Conservation (phyloP, 352 stramenopile genomes). For the Ophiocytium majus region DNA sequence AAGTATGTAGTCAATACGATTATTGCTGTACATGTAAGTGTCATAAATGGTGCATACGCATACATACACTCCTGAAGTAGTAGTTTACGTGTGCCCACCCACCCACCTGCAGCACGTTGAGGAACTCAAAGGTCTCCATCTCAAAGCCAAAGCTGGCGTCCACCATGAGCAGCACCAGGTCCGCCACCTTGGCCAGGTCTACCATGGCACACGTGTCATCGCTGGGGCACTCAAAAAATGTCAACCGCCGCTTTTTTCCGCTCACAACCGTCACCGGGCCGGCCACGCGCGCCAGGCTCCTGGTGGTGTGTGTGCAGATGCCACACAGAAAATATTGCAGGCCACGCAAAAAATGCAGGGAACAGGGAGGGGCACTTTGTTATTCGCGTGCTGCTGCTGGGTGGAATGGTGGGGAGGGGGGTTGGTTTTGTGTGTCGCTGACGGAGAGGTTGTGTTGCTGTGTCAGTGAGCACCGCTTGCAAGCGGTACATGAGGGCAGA, state of each 20-base stretch:
- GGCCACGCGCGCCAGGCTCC: slow-evolving; percentile 36
- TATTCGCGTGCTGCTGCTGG: slow-evolving; percentile 63
- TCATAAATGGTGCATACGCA: slow-evolving; percentile 7
- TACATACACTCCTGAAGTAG: slow-evolving; percentile 29
- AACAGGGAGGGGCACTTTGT: too few relatives aligned
- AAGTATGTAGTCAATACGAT: too few relatives aligned
- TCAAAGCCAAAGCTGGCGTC: slow-evolving; percentile 99
- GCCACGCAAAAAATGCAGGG: too few relatives aligned
- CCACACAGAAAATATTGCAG: too few relatives aligned
- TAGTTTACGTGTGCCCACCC: neutral
- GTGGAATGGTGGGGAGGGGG: too few relatives aligned
- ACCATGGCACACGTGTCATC: slow-evolving; percentile 78
- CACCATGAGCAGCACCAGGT: slow-evolving; percentile 96
- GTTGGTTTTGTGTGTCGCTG: too few relatives aligned
- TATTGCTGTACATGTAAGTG: too few relatives aligned
- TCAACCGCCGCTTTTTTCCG: slow-evolving; percentile 94
- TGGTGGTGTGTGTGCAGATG: too few relatives aligned
- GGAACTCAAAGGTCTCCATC: slow-evolving; percentile 99
- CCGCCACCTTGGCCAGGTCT: slow-evolving; percentile 96
- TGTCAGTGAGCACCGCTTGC: too few relatives aligned
- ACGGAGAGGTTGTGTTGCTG: too few relatives aligned
- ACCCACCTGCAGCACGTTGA: slow-evolving; percentile 98
- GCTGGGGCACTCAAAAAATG: slow-evolving; percentile 98
- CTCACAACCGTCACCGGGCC: slow-evolving; percentile 98
- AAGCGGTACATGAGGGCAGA: too few relatives aligned